These are phyloP conservation scores for Hamamelis virginiana DNA, from an alignment of 164 flowering plant genomes.

Conservation along the genomic window DNA sequence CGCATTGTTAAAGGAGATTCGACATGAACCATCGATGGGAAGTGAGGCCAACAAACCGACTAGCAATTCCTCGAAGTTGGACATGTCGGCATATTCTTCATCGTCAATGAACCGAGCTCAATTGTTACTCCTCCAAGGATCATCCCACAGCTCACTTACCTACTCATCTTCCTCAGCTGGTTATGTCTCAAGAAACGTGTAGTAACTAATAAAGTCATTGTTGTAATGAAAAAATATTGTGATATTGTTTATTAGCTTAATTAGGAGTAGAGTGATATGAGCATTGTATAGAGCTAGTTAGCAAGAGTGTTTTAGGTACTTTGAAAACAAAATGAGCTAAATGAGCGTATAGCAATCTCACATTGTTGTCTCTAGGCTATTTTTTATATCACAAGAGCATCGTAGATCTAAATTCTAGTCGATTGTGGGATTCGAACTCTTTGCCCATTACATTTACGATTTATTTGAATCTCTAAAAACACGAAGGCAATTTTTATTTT, in stretches of 20 bases:
- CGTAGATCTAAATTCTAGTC: no score
- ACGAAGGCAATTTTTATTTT: no score
- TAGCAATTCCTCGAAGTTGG: conserved; percentile 19
- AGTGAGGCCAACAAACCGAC: conserved; percentile 40
- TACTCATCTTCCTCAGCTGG: conserved; percentile 55
- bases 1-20: conserved; percentile 61
- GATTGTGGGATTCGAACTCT: no score
- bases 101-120: conserved; percentile 52
- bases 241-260: background rate
- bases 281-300: conserved; percentile 21
- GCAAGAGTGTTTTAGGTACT: background rate
- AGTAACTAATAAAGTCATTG: background rate
- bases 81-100: conserved; percentile 26
- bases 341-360: conserved; percentile 6
- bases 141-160: conserved; percentile 55
- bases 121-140: conserved; percentile 46
- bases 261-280: conserved; percentile 6
- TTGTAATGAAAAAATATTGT: no score
- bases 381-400: no score
- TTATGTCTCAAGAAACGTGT: conserved; percentile 15
- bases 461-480: no score
- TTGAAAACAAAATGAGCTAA: conserved; percentile 2
- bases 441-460: no score
- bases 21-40: conserved; percentile 46
- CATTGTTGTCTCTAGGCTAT: background rate